A percentile compares a stretch with the other conserved stretches of the same genome.
These are phyloP conservation scores for Tuber melanosporum DNA, from an alignment of 495 filamentous ascomycete genomes.

Conservation along the genomic window DNA sequence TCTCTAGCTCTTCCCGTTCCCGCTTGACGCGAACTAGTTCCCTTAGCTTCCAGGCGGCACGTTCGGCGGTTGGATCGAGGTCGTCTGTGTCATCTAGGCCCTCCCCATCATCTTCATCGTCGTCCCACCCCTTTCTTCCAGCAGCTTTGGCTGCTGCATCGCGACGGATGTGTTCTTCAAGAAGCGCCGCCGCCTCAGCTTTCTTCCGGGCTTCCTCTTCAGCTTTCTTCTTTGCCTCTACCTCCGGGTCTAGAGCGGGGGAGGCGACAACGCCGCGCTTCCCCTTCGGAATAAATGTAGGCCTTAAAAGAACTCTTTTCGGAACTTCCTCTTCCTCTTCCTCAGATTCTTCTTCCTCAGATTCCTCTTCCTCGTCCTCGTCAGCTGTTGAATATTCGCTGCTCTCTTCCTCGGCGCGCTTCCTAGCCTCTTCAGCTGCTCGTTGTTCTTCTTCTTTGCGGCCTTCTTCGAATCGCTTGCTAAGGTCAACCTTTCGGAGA, in stretches of 20 bases:
- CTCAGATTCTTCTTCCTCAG: slow-evolving; percentile 51
- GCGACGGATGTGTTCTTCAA: slow-evolving; percentile 82
- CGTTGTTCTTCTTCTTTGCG: slow-evolving; percentile 49
- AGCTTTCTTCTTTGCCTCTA: slow-evolving; percentile 44
- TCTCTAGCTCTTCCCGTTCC: slow-evolving; percentile 76
- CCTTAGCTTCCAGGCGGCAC: slow-evolving; percentile 86
- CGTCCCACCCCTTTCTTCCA: slow-evolving; percentile 79
- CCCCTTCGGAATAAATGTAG: slow-evolving; percentile 85
- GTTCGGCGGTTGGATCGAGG: slow-evolving; percentile 80
- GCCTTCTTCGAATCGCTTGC: slow-evolving; percentile 48
- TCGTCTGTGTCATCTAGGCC: slow-evolving; percentile 82
- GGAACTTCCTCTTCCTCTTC: slow-evolving; percentile 73
- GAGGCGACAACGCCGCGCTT: slow-evolving; percentile 51
- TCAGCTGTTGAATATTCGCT: slow-evolving; percentile 46
- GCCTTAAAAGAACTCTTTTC: slow-evolving; percentile 67
- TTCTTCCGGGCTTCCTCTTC: slow-evolving; percentile 59
- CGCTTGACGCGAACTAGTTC: slow-evolving; percentile 83
- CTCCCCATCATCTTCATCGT: slow-evolving; percentile 64
- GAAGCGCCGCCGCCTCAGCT: slow-evolving; percentile 64
- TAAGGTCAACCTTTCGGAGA: slow-evolving; percentile 62
- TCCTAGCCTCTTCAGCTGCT: slow-evolving; percentile 63
- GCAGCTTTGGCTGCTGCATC: slow-evolving; percentile 66
- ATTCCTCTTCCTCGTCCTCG: slow-evolving; percentile 46
- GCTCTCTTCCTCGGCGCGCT: slow-evolving; percentile 53
- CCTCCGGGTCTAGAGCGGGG: slow-evolving; percentile 24